Base-by-base conservation (phyloP, 306 rosid genomes). In the Astragalus glycyphyllos region DNA sequence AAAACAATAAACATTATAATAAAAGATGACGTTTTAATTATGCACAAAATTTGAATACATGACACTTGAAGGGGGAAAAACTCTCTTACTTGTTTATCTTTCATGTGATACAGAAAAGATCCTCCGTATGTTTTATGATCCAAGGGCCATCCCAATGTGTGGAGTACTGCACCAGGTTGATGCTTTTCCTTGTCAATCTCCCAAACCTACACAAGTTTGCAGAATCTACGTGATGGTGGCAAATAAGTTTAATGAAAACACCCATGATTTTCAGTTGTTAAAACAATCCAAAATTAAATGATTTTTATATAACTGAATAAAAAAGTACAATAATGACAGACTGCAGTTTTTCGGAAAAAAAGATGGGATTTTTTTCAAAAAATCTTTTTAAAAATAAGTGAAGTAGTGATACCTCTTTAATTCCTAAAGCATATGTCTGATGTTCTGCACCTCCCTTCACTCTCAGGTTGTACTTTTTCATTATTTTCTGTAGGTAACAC, bases 361-460 rank as follows among this genome's bases (percentile, higher is more conserved):
- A 38, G 20, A 50, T 29, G 53, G 11, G 12, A 35, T 29, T 48
- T 8, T 50, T 31, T 57, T 14, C 1, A n/a, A 10, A 20, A 53
- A 62, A 50, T 2, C 8, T 20, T 11, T 73, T 48, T 14, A 32
- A 23, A 65, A 75, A 10, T 7, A 29, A 44, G 56, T 14, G 15
- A 53, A 54, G 45, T 74, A 50, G 67, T 58, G 8, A 11, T 76
- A 88, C 96, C 92, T 90, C 97, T 84, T 94, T 94, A 57, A 94
- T 88, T 74, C 98, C 98, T 83, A 94, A 83, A 60, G 96, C 98
- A 81, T 87, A 94, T 17, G 98, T 94, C 83, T 94, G 98, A 82
- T 94, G 97, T 76, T 90, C 90, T 53, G 89, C 87, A 32, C 84
- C 73, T 41, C 84, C 92, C 83, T 84, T 94, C 80, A 81, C 89